Percentiles rank a stretch among this genome's conserved stretches.
These are phyloP conservation scores for Nemania sp. DNA, from an alignment of 2,329 filamentous ascomycete species.

Conservation along the genomic window DNA sequence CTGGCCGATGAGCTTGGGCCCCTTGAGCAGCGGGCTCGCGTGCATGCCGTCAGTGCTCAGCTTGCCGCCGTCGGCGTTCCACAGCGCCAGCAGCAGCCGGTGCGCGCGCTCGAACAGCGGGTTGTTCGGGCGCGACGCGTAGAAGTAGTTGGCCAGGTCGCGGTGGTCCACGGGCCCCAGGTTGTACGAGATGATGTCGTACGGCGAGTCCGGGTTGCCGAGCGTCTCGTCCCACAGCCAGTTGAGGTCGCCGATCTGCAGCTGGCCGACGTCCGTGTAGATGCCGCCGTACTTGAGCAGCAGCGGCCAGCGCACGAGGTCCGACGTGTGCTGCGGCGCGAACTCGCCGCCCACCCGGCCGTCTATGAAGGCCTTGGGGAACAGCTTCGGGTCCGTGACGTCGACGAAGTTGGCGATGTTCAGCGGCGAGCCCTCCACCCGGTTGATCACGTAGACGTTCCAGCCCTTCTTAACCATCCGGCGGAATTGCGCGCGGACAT, in stretches of 20 bases:
- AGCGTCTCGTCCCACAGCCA: conserved; percentile 56
- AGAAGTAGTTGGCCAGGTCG: conserved; percentile 55
- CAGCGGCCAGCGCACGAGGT: conserved; percentile 61
- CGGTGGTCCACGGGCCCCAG: conserved; percentile 42
- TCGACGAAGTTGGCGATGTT: conserved; percentile 57
- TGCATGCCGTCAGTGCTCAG: conserved; percentile 57
- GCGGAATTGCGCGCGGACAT: conserved; percentile 57
- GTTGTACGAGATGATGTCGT: conserved; percentile 54
- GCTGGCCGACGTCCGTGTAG: conserved; percentile 60
- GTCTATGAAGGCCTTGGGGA: conserved; percentile 56
- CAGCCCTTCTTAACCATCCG: conserved; percentile 57
- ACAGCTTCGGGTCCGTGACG: conserved; percentile 46
- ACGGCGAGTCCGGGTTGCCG: conserved; percentile 50
- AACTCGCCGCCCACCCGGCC: conserved; percentile 54
- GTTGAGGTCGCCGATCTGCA: conserved; percentile 62
- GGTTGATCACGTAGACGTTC: conserved; percentile 57
- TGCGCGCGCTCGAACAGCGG: conserved; percentile 53
- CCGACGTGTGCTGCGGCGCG: conserved; percentile 58
- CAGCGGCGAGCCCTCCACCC: conserved; percentile 47
- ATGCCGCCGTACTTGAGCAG: conserved; percentile 61
- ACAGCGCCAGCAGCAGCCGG: conserved; percentile 54
- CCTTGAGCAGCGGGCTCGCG: conserved; percentile 51
- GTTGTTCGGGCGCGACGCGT: conserved; percentile 46
- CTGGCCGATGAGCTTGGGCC: conserved; percentile 46
- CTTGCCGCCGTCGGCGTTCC: conserved; percentile 51